Evolutionary conservation across 495 filamentous ascomycete genomes (phyloP).

Genomic region (Penicillium crystallinum): DNA sequence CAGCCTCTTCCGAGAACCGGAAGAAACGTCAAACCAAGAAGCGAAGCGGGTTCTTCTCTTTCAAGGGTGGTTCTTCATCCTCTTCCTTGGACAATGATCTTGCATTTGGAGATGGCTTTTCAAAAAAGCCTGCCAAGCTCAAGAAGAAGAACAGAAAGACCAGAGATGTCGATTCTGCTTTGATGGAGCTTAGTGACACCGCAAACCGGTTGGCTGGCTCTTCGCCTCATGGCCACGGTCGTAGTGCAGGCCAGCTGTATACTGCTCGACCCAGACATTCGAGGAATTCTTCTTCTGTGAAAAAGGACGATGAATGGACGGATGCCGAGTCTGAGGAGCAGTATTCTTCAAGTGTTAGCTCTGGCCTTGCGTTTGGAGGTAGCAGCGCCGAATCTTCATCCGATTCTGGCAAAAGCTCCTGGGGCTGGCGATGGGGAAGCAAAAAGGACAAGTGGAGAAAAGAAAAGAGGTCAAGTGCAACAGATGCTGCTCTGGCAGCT

Average conservation of each 20-base stretch:
- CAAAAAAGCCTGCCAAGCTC: conserved; percentile 30
- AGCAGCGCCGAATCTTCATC: conserved; percentile 49
- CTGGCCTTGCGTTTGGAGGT: conserved; percentile 53
- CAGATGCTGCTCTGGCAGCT: conserved; percentile 23
- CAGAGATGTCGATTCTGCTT: conserved; percentile 49
- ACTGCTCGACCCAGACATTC: conserved; percentile 31
- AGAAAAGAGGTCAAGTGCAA: conserved; percentile 26
- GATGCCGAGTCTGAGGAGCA: conserved; percentile 50
- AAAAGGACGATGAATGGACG: conserved; percentile 52
- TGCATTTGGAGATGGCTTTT: conserved; percentile 40
- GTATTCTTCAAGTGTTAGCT: conserved; percentile 45
- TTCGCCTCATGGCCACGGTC: conserved; percentile 21
- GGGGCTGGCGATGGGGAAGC: conserved; percentile 56
- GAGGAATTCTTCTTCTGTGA: conserved; percentile 28
- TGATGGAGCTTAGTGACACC: conserved; percentile 53
- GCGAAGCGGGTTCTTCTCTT: conserved; percentile 53
- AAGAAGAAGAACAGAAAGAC: conserved; percentile 37
- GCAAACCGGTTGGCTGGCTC: conserved; percentile 51
- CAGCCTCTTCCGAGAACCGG: conserved; percentile 45
- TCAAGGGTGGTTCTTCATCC: conserved; percentile 51
- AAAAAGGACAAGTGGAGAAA: conserved; percentile 42
- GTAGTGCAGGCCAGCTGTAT: conserved; percentile 37
- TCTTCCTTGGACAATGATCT: conserved; percentile 55
- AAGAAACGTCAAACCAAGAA: conserved; percentile 38
- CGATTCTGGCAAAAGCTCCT: conserved; percentile 44